Conservation (phyloP, 2,329 filamentous ascomycete genomes). For the Xylariaceae sp. region DNA sequence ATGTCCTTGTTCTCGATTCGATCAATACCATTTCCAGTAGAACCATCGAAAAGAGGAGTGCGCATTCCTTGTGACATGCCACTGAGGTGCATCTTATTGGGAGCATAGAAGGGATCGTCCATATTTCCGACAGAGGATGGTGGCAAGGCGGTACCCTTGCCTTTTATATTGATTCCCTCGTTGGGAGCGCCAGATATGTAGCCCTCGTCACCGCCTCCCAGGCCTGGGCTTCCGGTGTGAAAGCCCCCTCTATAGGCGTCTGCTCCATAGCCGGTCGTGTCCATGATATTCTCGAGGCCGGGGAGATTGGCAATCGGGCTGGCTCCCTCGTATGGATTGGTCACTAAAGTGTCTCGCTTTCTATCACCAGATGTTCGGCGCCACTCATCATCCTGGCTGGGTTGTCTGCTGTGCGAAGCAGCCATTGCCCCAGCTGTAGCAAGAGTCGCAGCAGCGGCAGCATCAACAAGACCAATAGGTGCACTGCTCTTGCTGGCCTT, state of each 20-base stretch:
- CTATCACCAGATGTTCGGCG: constrained; percentile 57
- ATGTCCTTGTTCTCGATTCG: constrained; percentile 95
- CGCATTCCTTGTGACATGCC: constrained; percentile 89
- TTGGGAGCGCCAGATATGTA: constrained; percentile 76
- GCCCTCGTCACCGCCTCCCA: constrained; percentile 74
- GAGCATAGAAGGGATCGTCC: constrained; percentile 64
- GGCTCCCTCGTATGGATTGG: constrained; percentile 63
- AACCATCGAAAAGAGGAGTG: constrained; percentile 84
- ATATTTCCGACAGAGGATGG: constrained; percentile 45
- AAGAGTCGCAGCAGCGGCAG: constrained; percentile 51
- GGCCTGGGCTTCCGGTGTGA: constrained; percentile 54
- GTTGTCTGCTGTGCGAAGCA: constrained; percentile 47
- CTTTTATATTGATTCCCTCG: constrained; percentile 47
- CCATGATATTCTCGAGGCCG: constrained; percentile 47
- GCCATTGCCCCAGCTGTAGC: constrained; percentile 47
- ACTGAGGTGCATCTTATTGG: constrained; percentile 63
- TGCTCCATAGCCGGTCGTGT: constrained; percentile 37
- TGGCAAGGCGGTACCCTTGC: constrained; percentile 54
- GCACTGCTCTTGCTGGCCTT: constrained; percentile 33
- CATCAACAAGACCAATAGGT: constrained; percentile 40
- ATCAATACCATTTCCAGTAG: constrained; percentile 83
- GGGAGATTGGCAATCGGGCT: constrained; percentile 58
- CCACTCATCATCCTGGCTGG: constrained; percentile 62
- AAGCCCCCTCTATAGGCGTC: constrained; percentile 42
- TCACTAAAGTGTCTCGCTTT: constrained; percentile 63